Conservation (phyloP, 768 basidiomycete genomes). For the Pleurotus ostreatus region DNA sequence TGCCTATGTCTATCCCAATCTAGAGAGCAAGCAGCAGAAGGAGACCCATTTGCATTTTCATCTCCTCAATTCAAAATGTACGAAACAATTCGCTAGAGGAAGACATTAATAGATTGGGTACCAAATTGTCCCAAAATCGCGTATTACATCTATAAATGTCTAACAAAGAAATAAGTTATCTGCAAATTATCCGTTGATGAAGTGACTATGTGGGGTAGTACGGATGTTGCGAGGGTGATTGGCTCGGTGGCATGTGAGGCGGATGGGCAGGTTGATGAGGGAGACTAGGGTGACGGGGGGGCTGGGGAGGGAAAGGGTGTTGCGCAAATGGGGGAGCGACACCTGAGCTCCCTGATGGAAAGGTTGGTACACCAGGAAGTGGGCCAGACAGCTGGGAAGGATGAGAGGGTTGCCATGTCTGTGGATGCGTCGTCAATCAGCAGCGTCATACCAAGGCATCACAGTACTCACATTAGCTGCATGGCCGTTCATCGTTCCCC, state of each 20-base stretch:
- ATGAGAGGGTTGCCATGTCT: slow-evolving; percentile 19
- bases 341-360: slow-evolving; percentile 5
- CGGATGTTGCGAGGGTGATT: slow-evolving; percentile 23
- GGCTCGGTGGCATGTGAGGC: slow-evolving; percentile 11
- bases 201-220: slow-evolving; percentile 23
- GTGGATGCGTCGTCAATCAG: neutral
- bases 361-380: slow-evolving; percentile 14
- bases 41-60: slow-evolving; percentile 72
- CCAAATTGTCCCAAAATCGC: neutral
- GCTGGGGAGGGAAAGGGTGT: slow-evolving; percentile 1
- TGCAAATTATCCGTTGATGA: neutral
- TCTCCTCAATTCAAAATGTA: slow-evolving; percentile 69
- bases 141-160: slow-evolving; percentile 1
- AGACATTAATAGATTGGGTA: neutral
- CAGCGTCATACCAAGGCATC: neutral
- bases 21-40: slow-evolving; percentile 46
- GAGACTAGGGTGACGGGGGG: slow-evolving; percentile 3
- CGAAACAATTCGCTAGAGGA: slow-evolving; percentile 63
- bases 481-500: slow-evolving; percentile 7
- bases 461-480: slow-evolving; percentile 11
- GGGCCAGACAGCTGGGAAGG: slow-evolving; percentile 11
- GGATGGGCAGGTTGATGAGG: slow-evolving; percentile 7
- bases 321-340: neutral
- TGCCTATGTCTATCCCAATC: slow-evolving; percentile 5
- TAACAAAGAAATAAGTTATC: slow-evolving; percentile 6